Evolutionary conservation across 164 flowering plant genomes (phyloP).

Genomic region (Saururus chinensis): DNA sequence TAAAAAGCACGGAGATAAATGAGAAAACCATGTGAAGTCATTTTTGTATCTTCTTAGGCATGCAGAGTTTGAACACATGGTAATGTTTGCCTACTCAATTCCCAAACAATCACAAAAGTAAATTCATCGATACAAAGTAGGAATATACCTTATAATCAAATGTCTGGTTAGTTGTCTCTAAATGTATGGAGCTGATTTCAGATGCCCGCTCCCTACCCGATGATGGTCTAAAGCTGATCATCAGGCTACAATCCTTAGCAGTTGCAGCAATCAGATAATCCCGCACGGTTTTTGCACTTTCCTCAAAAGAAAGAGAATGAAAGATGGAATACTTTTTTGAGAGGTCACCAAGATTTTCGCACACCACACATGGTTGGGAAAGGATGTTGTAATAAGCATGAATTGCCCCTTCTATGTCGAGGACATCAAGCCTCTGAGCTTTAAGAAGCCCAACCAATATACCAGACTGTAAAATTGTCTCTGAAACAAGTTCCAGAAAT

Average conservation of each 20-base stretch:
- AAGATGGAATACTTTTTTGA: slow-evolving; percentile 25
- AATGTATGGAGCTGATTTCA: slow-evolving; percentile 20
- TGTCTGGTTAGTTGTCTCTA: slow-evolving; percentile 50
- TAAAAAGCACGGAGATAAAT: no score
- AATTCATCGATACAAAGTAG: background rate
- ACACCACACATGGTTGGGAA: slow-evolving; percentile 65
- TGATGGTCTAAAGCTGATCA: slow-evolving; percentile 61
- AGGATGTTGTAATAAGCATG: slow-evolving; percentile 79
- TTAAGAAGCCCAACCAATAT: slow-evolving; percentile 57
- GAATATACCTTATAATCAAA: slow-evolving; percentile 74
- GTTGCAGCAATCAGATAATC: slow-evolving; percentile 83
- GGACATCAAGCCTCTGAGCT: slow-evolving; percentile 69
- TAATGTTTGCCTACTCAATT: no score
- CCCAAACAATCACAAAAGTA: background rate
- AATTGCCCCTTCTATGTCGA: slow-evolving; percentile 92
- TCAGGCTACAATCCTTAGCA: slow-evolving; percentile 91
- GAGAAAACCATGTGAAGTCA: no score
- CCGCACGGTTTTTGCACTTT: slow-evolving; percentile 70
- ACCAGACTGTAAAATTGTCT: slow-evolving; percentile 45
- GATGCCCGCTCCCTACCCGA: slow-evolving; percentile 21
- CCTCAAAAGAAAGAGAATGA: slow-evolving; percentile 58
- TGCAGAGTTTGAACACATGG: no score
- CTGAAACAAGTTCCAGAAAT: slow-evolving; percentile 56
- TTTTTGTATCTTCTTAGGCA: no score
- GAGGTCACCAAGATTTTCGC: slow-evolving; percentile 28